Percentiles rank a stretch among this genome's conserved stretches.
Conservation (phyloP, 2,329 filamentous ascomycete genomes). For the Geoglossum cookeanum region DNA sequence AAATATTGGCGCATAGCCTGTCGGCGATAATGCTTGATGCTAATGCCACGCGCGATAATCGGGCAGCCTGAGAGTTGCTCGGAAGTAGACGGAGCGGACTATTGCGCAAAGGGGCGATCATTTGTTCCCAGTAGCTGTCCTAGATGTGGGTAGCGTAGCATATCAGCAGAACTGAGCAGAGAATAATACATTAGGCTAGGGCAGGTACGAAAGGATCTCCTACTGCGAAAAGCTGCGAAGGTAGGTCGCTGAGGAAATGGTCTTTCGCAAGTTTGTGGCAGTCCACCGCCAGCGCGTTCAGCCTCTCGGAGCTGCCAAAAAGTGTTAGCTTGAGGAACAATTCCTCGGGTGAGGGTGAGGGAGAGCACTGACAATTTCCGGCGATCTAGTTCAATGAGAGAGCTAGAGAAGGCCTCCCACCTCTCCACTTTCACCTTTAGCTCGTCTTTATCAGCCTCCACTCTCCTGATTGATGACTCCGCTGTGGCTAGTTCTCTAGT, state of each 20-base stretch:
- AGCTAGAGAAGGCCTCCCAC: background rate
- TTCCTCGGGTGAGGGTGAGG: background rate
- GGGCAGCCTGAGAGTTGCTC: background rate
- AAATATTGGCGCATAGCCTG: background rate
- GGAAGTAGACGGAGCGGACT: background rate
- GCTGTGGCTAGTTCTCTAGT: too few relatives aligned
- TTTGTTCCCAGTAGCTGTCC: background rate
- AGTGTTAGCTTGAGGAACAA: background rate
- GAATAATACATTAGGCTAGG: background rate
- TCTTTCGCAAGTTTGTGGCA: background rate
- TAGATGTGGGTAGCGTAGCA: background rate
- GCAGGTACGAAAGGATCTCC: background rate
- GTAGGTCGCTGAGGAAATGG: background rate
- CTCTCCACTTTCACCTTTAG: too few relatives aligned
- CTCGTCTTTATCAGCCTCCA: too few relatives aligned
- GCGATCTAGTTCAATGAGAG: background rate
- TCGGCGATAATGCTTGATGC: background rate
- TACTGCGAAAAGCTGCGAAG: background rate
- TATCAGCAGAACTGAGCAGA: background rate
- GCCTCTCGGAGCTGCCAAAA: background rate
- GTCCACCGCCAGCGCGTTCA: background rate
- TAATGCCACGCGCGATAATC: background rate
- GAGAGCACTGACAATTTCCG: background rate
- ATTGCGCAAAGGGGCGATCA: background rate
- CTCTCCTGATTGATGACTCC: too few relatives aligned